Base-by-base conservation (phyloP, 257 asterid species). In the Solanum sejunctum region DNA sequence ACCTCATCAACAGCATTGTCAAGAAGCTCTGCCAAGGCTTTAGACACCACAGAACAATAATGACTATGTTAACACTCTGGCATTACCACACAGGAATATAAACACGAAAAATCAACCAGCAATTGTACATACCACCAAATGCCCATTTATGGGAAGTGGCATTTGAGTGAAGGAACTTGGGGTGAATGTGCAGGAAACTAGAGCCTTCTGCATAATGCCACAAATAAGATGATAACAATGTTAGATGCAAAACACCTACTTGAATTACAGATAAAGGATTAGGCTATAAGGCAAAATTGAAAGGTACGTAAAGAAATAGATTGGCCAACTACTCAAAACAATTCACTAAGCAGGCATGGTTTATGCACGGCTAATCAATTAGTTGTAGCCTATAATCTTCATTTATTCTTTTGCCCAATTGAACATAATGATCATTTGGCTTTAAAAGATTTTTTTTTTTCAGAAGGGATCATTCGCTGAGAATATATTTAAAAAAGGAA, bases 91-190 rank as follows among this genome's bases (percentile, higher is more conserved):
- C 21, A 77, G 26, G 5, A 21, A 75, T 47, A 75, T 26, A 47
- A 13, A 77, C 26, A 67, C 12, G 2, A 67, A 26, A n/a, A 64
- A 81, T 86, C 20, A 16, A 56, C 28, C 58, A 79, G 85, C 85
- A 63, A 82, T 58, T 82, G 84, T 39, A 79, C 97, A 66, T 92
- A 96, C 99, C 99, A 86, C 99, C 99, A 84, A 96, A 96, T 67
- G 91, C 98, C 99, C 99, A 96, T 90, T 96, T 96, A 89, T 96
- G 99, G 47, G 99, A 96, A 81, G 98, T 96, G 61, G 99, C 99
- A 88, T 96, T 96, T 77, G 99, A 96, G 85, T 96, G 99, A 83
- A 96, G 97, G 90, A 96, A 96, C 86, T 94, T 96, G 55, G 99
- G 99, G 86, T 96, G 99, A 81, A 96, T 90, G 64, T 88, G 96